Evolutionary conservation across 495 filamentous ascomycete genomes (phyloP).

Genomic region (Astrothelium subdiscretum): DNA sequence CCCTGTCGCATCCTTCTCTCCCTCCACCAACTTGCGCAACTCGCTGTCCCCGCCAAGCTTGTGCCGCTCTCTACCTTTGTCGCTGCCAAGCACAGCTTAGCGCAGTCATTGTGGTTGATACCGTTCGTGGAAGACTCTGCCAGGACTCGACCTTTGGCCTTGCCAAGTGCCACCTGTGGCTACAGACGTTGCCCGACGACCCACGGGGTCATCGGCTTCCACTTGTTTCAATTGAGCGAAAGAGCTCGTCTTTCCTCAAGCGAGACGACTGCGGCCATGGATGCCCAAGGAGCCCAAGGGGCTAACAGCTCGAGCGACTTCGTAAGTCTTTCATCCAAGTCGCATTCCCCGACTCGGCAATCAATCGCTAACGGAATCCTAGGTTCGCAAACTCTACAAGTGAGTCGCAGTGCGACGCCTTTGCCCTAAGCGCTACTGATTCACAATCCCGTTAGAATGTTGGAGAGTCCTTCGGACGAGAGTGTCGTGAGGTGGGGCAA

Average conservation of each 20-base stretch:
- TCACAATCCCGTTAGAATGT: slow-evolving; percentile 54
- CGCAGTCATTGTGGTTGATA: no score
- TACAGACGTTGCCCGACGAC: no score
- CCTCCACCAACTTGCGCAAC: background rate
- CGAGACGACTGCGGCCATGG: no score
- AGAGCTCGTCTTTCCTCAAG: no score
- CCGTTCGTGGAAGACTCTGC: no score
- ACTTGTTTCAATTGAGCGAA: no score
- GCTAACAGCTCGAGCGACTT: slow-evolving; percentile 69
- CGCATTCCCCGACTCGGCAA: background rate
- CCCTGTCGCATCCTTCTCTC: background rate
- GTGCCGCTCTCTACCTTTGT: no score
- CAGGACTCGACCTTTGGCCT: no score
- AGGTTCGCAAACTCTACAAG: slow-evolving; percentile 99
- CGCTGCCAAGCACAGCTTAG: no score
- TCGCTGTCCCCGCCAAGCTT: no score
- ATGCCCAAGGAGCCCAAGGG: slow-evolving; percentile 30
- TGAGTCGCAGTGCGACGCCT: slow-evolving; percentile 34
- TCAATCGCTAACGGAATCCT: slow-evolving; percentile 17
- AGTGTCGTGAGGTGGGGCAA: slow-evolving; percentile 93
- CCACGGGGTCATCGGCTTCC: no score
- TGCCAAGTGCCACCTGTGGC: no score
- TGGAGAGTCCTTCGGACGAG: slow-evolving; percentile 88
- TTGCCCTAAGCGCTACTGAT: background rate
- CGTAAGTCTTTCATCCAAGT: slow-evolving; percentile 39